Percentiles rank a stretch among this genome's conserved stretches.
These are phyloP conservation scores for Amanita polypyramis DNA, from an alignment of 768 basidiomycete species.

Conservation along the genomic window DNA sequence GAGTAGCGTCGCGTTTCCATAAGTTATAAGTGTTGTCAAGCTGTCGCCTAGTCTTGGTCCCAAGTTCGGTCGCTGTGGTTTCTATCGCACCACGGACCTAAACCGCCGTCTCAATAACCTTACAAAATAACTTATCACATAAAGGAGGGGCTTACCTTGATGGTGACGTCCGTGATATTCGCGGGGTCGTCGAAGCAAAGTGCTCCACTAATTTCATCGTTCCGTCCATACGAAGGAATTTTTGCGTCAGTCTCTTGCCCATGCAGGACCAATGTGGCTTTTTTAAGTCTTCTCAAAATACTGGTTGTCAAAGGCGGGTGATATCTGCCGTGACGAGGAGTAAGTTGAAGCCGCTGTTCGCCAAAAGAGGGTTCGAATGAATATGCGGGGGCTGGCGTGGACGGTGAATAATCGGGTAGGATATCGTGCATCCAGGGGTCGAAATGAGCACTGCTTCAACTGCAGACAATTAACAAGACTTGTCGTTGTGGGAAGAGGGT, in stretches of 20 bases:
- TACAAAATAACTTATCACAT: not conserved
- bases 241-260: slow-evolving; percentile 32
- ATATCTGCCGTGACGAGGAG: slow-evolving; percentile 21
- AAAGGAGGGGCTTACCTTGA: slow-evolving; percentile 28
- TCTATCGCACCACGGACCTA: slow-evolving; percentile 36
- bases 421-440: too few relatives aligned
- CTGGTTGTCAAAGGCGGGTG: slow-evolving; percentile 25
- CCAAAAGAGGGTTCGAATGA: slow-evolving; percentile 40
- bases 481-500: too few relatives aligned
- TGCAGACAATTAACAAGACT: too few relatives aligned
- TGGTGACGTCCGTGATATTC: slow-evolving; percentile 28
- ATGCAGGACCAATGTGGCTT: slow-evolving; percentile 30
- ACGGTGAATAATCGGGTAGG: slow-evolving; percentile 44
- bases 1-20: slow-evolving; percentile 19
- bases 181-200: slow-evolving; percentile 29
- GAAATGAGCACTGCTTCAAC: not conserved
- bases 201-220: slow-evolving; percentile 28
- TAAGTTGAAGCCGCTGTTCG: slow-evolving; percentile 43
- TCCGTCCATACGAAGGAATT: slow-evolving; percentile 35
- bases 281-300: slow-evolving; percentile 28
- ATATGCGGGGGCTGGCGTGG: slow-evolving; percentile 46
- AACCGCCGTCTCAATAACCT: not conserved
- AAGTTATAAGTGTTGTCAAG: slow-evolving; percentile 22
- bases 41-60: slow-evolving; percentile 23
- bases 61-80: slow-evolving; percentile 25